Evolutionary conservation across 2,329 filamentous ascomycete genomes (phyloP).

Genomic region (Penicillium sp.): DNA sequence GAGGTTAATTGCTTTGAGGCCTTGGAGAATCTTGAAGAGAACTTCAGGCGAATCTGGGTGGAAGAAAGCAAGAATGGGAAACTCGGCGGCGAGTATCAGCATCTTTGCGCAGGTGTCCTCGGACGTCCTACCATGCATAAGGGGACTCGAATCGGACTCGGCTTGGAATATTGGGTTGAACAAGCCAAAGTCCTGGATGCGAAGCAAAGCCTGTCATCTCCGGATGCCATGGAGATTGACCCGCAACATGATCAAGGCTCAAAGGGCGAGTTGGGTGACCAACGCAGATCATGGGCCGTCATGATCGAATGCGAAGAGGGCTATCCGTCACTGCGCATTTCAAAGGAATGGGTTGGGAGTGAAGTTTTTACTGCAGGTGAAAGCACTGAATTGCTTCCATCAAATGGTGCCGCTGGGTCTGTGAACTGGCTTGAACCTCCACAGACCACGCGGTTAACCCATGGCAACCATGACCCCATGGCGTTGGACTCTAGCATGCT

Average conservation of each 20-base stretch:
- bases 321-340: slow-evolving; percentile 45
- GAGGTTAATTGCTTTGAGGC: slow-evolving; percentile 50
- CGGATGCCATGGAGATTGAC: slow-evolving; percentile 39
- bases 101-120: slow-evolving; percentile 43
- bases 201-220: slow-evolving; percentile 25
- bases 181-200: slow-evolving; percentile 37
- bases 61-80: slow-evolving; percentile 39
- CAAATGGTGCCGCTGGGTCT: slow-evolving; percentile 25
- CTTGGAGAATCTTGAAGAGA: slow-evolving; percentile 45
- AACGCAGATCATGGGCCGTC: slow-evolving; percentile 36
- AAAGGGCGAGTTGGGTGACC: slow-evolving; percentile 20
- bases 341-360: slow-evolving; percentile 45
- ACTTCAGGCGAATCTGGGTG: slow-evolving; percentile 45
- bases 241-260: slow-evolving; percentile 20
- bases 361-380: slow-evolving; percentile 35
- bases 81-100: slow-evolving; percentile 35
- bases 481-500: slow-evolving; percentile 41
- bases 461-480: slow-evolving; percentile 37
- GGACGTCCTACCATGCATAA: slow-evolving; percentile 46
- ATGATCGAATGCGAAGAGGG: slow-evolving; percentile 48
- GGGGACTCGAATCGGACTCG: slow-evolving; percentile 41
- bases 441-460: slow-evolving; percentile 35
- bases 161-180: slow-evolving; percentile 46
- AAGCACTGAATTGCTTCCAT: slow-evolving; percentile 24
- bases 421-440: slow-evolving; percentile 45